Evolutionary conservation across 2,329 filamentous ascomycete genomes (phyloP).

Genomic region (Colletotrichum tamarilloi): DNA sequence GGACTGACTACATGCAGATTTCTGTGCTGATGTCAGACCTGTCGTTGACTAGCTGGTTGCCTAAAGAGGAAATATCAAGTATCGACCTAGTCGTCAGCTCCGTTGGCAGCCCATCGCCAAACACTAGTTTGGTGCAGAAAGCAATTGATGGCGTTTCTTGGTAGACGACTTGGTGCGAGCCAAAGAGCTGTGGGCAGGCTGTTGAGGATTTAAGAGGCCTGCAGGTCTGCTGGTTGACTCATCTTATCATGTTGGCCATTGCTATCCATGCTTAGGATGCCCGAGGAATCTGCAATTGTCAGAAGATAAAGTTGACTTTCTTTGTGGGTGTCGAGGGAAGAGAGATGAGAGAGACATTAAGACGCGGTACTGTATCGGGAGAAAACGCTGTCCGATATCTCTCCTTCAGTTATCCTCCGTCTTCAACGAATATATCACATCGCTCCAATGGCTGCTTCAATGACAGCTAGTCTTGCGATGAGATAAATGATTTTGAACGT

Average conservation of each 20-base stretch:
- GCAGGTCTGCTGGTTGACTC: too few relatives aligned
- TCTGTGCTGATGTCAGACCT: not conserved
- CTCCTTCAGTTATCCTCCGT: too few relatives aligned
- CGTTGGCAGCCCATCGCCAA: not conserved
- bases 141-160: not conserved
- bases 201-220: not conserved
- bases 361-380: too few relatives aligned
- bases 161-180: not conserved
- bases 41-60: not conserved
- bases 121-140: not conserved
- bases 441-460: too few relatives aligned
- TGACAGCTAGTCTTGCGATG: too few relatives aligned
- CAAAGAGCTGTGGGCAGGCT: not conserved
- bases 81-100: not conserved
- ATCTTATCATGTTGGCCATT: too few relatives aligned
- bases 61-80: not conserved
- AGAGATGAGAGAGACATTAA: too few relatives aligned
- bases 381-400: accelerated
- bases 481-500: too few relatives aligned
- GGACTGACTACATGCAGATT: not conserved
- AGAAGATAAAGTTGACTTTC: not conserved
- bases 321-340: too few relatives aligned
- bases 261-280: not conserved
- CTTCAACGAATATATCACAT: too few relatives aligned
- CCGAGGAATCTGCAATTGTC: not conserved